Conservation (phyloP, 2,329 filamentous ascomycete genomes). For the Fusarium clavum region DNA sequence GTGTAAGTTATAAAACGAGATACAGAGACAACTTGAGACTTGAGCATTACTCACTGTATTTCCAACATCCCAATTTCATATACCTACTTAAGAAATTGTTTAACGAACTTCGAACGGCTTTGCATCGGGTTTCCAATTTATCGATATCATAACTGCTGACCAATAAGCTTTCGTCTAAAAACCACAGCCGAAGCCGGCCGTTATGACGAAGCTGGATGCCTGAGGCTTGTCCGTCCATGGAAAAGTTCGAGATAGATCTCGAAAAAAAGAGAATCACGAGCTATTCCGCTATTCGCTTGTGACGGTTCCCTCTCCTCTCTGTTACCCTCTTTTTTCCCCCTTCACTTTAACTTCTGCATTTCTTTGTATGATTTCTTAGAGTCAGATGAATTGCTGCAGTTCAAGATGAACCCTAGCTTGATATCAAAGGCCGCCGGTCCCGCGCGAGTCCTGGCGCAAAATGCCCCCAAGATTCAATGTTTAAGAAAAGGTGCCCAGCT, state of each 20-base stretch:
- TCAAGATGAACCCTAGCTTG: slow-evolving; percentile 61
- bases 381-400: slow-evolving; percentile 47
- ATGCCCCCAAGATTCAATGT: slow-evolving; percentile 56
- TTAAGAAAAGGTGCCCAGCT: slow-evolving; percentile 54
- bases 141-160: slow-evolving; percentile 6
- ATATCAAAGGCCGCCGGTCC: slow-evolving; percentile 61
- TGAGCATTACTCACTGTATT: neutral
- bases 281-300: slow-evolving; percentile 23
- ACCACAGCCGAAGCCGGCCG: slow-evolving; percentile 40
- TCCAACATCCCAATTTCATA: neutral
- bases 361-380: slow-evolving; percentile 29
- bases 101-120: slow-evolving; percentile 18
- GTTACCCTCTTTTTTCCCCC: slow-evolving; percentile 22
- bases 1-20: neutral
- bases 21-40: neutral
- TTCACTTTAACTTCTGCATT: slow-evolving; percentile 9
- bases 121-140: slow-evolving; percentile 28
- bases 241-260: slow-evolving; percentile 48
- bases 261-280: slow-evolving; percentile 40
- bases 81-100: neutral
- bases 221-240: slow-evolving; percentile 43
- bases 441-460: slow-evolving; percentile 59
- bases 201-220: slow-evolving; percentile 49
- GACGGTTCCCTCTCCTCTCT: slow-evolving; percentile 22
- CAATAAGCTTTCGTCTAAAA: slow-evolving; percentile 36